Evolutionary conservation across 2,329 filamentous ascomycete genomes (phyloP).

Genomic region (Nectriaceae sp.): DNA sequence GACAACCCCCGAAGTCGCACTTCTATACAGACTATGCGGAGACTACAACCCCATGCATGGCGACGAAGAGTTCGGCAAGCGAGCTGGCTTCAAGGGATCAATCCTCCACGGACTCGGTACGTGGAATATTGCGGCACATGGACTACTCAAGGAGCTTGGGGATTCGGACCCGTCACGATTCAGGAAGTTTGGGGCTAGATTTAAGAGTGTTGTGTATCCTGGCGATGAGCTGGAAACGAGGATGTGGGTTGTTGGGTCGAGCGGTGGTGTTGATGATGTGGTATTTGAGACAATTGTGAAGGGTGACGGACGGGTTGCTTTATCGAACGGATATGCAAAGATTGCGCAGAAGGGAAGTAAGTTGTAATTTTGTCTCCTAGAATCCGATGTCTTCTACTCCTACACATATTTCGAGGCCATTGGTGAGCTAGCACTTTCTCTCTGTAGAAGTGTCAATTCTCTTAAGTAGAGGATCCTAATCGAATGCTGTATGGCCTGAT

Average conservation of each 20-base stretch:
- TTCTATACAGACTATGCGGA: constrained; percentile 47
- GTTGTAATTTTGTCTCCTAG: constrained; percentile 17
- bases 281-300: constrained; percentile 43
- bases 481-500: no score
- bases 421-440: no score
- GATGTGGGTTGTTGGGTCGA: constrained; percentile 41
- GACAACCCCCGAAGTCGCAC: constrained; percentile 40
- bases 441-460: no score
- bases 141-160: constrained; percentile 41
- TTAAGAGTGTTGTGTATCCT: constrained; percentile 49
- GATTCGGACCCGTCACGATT: constrained; percentile 41
- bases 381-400: not conserved
- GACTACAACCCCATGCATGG: constrained; percentile 52
- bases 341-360: constrained; percentile 30
- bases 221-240: constrained; percentile 45
- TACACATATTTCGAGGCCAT: no score
- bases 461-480: no score
- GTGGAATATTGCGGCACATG: constrained; percentile 49
- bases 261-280: constrained; percentile 35
- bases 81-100: constrained; percentile 46
- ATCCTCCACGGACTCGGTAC: constrained; percentile 50
- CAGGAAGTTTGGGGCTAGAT: constrained; percentile 45
- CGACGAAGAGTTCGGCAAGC: constrained; percentile 42
- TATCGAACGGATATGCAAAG: constrained; percentile 38
- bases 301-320: constrained; percentile 38